A percentile compares a stretch with the other conserved stretches of the same genome.
Evolutionary conservation across 768 basidiomycete species (phyloP).

Genomic region (Cystobasidium tubakii): DNA sequence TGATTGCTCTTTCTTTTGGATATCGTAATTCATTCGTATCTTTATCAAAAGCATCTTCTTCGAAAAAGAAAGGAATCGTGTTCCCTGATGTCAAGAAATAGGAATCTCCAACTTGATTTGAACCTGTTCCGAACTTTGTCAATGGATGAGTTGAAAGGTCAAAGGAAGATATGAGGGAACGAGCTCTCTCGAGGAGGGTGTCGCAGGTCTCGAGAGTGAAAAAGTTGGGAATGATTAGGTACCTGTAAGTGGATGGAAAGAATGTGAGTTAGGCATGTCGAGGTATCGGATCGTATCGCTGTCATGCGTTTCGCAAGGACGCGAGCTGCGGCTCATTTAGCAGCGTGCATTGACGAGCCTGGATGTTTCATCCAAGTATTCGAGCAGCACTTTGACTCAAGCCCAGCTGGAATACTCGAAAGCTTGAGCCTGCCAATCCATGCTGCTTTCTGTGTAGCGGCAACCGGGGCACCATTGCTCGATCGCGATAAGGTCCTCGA

Average conservation of each 20-base stretch:
- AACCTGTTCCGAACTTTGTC: conserved; percentile 79
- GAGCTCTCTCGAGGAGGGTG: conserved; percentile 64
- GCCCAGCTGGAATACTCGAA: too few relatives aligned
- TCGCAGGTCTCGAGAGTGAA: conserved; percentile 58
- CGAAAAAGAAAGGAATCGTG: conserved; percentile 67
- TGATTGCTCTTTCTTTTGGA: conserved; percentile 65
- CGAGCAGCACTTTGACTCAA: too few relatives aligned
- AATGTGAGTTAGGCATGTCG: neutral
- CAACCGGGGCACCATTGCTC: too few relatives aligned
- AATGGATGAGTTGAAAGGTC: conserved; percentile 70
- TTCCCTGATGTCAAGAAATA: conserved; percentile 89
- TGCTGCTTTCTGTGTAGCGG: too few relatives aligned
- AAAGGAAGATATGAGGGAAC: conserved; percentile 72
- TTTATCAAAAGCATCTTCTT: conserved; percentile 71
- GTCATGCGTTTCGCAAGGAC: too few relatives aligned
- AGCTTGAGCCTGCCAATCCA: too few relatives aligned
- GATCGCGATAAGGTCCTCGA: neutral
- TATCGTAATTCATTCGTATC: conserved; percentile 60
- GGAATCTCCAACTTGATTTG: conserved; percentile 55
- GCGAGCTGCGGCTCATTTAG: too few relatives aligned
- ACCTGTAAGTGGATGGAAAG: conserved; percentile 29
- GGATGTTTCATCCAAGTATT: too few relatives aligned
- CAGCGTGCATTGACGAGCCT: too few relatives aligned
- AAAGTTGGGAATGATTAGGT: conserved; percentile 67
- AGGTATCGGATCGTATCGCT: too few relatives aligned